Evolutionary conservation across 257 asterid species (phyloP).

Genomic region (Petrea volubilis): DNA sequence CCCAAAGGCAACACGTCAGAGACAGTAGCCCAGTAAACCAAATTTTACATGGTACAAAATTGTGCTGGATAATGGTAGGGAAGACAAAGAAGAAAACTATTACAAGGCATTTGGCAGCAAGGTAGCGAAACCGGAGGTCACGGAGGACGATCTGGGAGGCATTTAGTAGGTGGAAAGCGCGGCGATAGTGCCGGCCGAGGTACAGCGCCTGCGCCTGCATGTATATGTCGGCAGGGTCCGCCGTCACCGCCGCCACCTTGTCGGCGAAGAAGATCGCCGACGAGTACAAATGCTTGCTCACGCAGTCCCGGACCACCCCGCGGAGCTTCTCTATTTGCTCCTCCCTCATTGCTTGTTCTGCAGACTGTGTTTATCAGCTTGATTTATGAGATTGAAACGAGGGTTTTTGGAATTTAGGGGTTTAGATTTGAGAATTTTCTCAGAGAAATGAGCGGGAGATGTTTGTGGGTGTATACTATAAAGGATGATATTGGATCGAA

Average conservation of each 20-base stretch:
- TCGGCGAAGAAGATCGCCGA: slow-evolving; percentile 98
- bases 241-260: slow-evolving; percentile 93
- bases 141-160: slow-evolving; percentile 94
- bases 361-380: neutral
- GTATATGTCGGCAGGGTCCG: slow-evolving; percentile 94
- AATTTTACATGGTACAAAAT: neutral
- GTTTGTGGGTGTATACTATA: neutral
- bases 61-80: neutral
- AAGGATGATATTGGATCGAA: neutral
- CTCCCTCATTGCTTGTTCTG: slow-evolving; percentile 66
- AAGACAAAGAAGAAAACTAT: slow-evolving; percentile 6
- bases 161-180: slow-evolving; percentile 94
- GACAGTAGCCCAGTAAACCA: neutral
- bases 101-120: slow-evolving; percentile 98
- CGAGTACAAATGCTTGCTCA: slow-evolving; percentile 94
- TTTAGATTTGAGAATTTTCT: slow-evolving; percentile 22
- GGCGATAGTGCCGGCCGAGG: slow-evolving; percentile 92
- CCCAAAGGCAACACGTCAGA: neutral
- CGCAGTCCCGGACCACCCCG: slow-evolving; percentile 93
- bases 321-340: slow-evolving; percentile 87
- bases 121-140: slow-evolving; percentile 98
- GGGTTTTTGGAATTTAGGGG: slow-evolving; percentile 33
- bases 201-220: slow-evolving; percentile 99
- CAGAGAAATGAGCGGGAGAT: slow-evolving; percentile 58
- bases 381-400: slow-evolving; percentile 6